Evolutionary conservation across 192 early-diverging fungal species (phyloP).

Genomic region (Coemansia reversa): DNA sequence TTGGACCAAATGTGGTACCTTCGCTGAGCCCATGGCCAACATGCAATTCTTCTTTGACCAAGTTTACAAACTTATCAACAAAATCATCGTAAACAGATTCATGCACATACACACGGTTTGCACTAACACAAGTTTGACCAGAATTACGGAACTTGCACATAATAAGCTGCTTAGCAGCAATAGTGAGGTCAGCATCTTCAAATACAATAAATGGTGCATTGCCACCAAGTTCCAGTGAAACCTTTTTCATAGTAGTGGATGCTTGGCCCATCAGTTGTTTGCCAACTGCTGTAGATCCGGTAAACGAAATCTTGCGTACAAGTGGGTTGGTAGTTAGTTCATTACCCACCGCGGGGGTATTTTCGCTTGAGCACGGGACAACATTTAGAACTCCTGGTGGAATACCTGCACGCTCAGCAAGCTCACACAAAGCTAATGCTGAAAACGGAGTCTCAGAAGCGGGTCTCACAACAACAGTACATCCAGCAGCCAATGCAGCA

Average conservation of each 20-base stretch:
- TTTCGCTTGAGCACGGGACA: conserved; percentile 44
- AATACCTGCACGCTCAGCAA: conserved; percentile 53
- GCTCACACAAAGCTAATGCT: conserved; percentile 55
- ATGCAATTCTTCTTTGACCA: conserved; percentile 56
- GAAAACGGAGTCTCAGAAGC: conserved; percentile 61
- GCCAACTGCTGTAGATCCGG: conserved; percentile 57
- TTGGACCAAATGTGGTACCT: conserved; percentile 71
- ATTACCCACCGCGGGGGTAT: conserved; percentile 49
- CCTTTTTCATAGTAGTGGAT: conserved; percentile 48
- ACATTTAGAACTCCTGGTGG: conserved; percentile 57
- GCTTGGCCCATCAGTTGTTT: conserved; percentile 55
- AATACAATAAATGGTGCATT: conserved; percentile 61
- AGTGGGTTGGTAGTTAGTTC: conserved; percentile 47
- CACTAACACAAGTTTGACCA: conserved; percentile 74
- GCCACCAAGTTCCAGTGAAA: conserved; percentile 61
- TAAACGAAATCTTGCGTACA: conserved; percentile 60
- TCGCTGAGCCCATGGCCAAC: conserved; percentile 74
- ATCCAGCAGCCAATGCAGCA: conserved; percentile 52
- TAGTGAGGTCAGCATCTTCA: conserved; percentile 53
- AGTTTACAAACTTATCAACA: conserved; percentile 62
- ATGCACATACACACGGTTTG: conserved; percentile 71
- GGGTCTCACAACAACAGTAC: conserved; percentile 56
- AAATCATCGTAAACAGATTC: conserved; percentile 64
- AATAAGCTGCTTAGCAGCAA: conserved; percentile 39
- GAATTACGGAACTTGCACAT: conserved; percentile 62